Conservation (phyloP, 2,329 filamentous ascomycete genomes). For the Cryphonectria nitschkei region DNA sequence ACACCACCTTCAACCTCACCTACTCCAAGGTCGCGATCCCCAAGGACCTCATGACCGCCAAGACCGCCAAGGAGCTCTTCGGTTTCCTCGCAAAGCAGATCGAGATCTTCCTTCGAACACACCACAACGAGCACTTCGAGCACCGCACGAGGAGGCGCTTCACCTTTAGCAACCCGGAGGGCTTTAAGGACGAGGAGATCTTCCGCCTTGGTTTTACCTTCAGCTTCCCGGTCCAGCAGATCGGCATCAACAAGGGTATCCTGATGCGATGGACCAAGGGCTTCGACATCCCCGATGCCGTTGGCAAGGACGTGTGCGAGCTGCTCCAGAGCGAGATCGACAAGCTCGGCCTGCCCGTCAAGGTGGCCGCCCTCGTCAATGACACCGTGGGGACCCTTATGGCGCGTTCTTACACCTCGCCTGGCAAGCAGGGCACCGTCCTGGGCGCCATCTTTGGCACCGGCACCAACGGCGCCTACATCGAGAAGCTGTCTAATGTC, state of each 20-base stretch:
- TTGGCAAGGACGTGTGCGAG: slow-evolving; percentile 93
- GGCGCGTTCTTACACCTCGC: slow-evolving; percentile 94
- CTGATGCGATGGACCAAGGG: slow-evolving; percentile 98
- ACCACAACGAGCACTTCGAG: slow-evolving; percentile 87
- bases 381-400: slow-evolving; percentile 97
- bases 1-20: slow-evolving; percentile 91
- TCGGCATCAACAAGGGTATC: slow-evolving; percentile 92
- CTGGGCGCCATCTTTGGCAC: slow-evolving; percentile 98
- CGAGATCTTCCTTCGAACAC: slow-evolving; percentile 80
- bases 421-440: slow-evolving; percentile 81
- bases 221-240: slow-evolving; percentile 93
- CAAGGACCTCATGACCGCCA: slow-evolving; percentile 84
- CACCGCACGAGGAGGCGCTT: slow-evolving; percentile 67
- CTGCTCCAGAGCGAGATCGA: slow-evolving; percentile 90
- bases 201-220: slow-evolving; percentile 99
- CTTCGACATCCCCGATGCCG: slow-evolving; percentile 92
- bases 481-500: slow-evolving; percentile 86
- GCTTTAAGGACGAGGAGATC: slow-evolving; percentile 71
- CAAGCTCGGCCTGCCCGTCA: slow-evolving; percentile 81
- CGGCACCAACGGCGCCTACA: slow-evolving; percentile 95
- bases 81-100: slow-evolving; percentile 92
- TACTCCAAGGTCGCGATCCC: slow-evolving; percentile 93
- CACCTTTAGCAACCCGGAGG: slow-evolving; percentile 61
- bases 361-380: slow-evolving; percentile 94
- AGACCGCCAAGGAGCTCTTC: slow-evolving; percentile 86